Evolutionary conservation across 2,329 filamentous ascomycete species (phyloP).

Genomic region (Colletotrichum aenigma): DNA sequence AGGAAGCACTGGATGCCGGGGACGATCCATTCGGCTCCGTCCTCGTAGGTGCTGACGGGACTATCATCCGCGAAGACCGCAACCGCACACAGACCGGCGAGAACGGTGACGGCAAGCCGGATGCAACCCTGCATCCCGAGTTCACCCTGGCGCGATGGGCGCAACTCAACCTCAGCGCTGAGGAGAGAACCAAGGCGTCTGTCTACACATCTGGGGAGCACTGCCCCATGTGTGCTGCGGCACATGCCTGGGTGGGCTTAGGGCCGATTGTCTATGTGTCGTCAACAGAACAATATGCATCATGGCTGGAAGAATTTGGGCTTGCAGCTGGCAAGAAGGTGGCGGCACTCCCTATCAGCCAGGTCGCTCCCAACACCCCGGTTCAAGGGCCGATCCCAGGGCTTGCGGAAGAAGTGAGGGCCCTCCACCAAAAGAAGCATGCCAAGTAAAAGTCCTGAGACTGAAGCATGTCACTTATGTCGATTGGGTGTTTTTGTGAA

Average conservation of each 20-base stretch:
- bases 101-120: slow-evolving; percentile 26
- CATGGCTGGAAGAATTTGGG: slow-evolving; percentile 33
- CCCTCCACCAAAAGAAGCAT: slow-evolving; percentile 24
- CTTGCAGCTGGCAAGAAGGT: slow-evolving; percentile 21
- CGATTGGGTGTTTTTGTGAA: background rate
- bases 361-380: slow-evolving; percentile 30
- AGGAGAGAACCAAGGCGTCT: slow-evolving; percentile 40
- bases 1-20: slow-evolving; percentile 38
- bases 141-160: slow-evolving; percentile 41
- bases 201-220: slow-evolving; percentile 43
- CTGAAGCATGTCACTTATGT: background rate
- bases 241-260: slow-evolving; percentile 37
- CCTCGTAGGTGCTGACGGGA: slow-evolving; percentile 30
- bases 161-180: slow-evolving; percentile 35
- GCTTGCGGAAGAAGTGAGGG: slow-evolving; percentile 31
- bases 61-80: slow-evolving; percentile 34
- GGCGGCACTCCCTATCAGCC: slow-evolving; percentile 28
- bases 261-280: slow-evolving; percentile 37
- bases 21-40: slow-evolving; percentile 41
- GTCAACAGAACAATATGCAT: slow-evolving; percentile 30
- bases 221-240: slow-evolving; percentile 40
- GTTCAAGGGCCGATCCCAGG: slow-evolving; percentile 33
- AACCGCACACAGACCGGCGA: slow-evolving; percentile 36
- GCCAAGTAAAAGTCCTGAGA: background rate
- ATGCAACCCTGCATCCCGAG: slow-evolving; percentile 39